phyloP scores from a whole-genome alignment of 257 asterid genomes.

The Eucommia ulmoides region DNA sequence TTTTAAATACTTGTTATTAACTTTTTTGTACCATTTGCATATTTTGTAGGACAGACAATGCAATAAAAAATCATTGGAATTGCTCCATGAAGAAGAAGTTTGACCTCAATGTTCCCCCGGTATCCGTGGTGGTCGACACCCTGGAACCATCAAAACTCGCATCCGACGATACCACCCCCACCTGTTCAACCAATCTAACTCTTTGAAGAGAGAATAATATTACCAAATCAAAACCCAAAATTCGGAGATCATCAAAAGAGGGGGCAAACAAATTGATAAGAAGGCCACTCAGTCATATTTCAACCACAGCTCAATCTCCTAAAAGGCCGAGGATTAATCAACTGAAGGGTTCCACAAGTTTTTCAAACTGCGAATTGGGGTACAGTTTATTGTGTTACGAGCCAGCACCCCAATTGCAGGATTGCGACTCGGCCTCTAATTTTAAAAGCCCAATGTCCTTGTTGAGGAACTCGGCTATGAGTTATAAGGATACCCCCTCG shows the following conservation, averaged over 20 bases:
- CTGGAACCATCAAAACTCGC: too few species aligned
- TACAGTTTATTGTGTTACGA: conserved; percentile 22
- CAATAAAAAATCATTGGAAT: conserved; percentile 79
- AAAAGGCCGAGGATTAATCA: conserved; percentile 27
- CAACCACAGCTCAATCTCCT: conserved; percentile 34
- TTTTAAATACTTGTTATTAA: too few species aligned
- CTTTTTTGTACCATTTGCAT: conserved; percentile 4
- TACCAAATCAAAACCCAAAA: conserved; percentile 15
- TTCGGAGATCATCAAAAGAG: conserved; percentile 15
- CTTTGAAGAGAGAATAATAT: conserved; percentile 23
- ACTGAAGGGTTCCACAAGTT: conserved; percentile 25
- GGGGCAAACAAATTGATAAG: conserved; percentile 13
- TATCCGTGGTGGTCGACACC: too few species aligned
- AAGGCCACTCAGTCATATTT: too few species aligned
- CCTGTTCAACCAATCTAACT: conserved; percentile 30
- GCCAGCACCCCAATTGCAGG: conserved; percentile 26
- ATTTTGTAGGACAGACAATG: conserved; percentile 59
- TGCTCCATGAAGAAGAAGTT: conserved; percentile 46
- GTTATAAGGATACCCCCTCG: conserved; percentile 62
- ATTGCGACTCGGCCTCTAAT: conserved; percentile 19
- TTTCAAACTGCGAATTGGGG: conserved; percentile 39
- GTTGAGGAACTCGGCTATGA: conserved; percentile 52
- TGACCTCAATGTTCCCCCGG: conserved; percentile 36
- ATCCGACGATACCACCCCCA: conserved; percentile 15
- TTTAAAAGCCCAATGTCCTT: conserved; percentile 42